Percentiles rank a stretch among this genome's conserved stretches.
Conservation (phyloP, 2,329 filamentous ascomycete species). For the Didymella segeticola region DNA sequence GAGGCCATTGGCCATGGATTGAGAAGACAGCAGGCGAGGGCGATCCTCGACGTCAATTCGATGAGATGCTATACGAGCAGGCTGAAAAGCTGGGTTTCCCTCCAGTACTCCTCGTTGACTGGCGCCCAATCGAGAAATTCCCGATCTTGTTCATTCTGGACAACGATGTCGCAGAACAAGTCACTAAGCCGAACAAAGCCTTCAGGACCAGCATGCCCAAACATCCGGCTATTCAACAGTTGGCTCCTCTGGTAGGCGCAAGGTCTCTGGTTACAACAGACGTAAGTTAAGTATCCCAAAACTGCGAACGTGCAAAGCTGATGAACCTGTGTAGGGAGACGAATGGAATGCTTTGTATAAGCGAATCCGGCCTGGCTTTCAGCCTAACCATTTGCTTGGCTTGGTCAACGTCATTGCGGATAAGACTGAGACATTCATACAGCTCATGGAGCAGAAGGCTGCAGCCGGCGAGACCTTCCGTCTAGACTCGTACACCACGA, state of each 20-base stretch:
- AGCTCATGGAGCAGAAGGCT: slow-evolving; percentile 26
- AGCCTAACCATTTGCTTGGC: slow-evolving; percentile 20
- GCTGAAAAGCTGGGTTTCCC: slow-evolving; percentile 23
- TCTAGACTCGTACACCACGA: slow-evolving; percentile 23
- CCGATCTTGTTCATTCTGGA: slow-evolving; percentile 22
- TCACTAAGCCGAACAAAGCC: slow-evolving; percentile 22
- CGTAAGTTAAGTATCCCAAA: slow-evolving; percentile 7
- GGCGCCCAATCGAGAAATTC: slow-evolving; percentile 25
- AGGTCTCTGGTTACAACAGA: slow-evolving; percentile 27
- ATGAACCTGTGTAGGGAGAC: slow-evolving; percentile 10
- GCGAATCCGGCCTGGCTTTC: slow-evolving; percentile 24
- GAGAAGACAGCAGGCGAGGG: slow-evolving; percentile 22
- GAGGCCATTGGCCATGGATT: slow-evolving; percentile 29
- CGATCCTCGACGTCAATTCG: slow-evolving; percentile 23
- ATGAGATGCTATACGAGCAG: slow-evolving; percentile 28
- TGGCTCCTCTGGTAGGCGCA: slow-evolving; percentile 24
- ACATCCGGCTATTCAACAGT: slow-evolving; percentile 22
- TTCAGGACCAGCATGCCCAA: slow-evolving; percentile 25
- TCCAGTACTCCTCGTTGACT: slow-evolving; percentile 25
- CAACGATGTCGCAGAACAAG: slow-evolving; percentile 26
- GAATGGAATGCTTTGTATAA: slow-evolving; percentile 21
- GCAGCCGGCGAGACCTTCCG: slow-evolving; percentile 13
- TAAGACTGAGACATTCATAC: slow-evolving; percentile 31
- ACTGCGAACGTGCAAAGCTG: neutral
- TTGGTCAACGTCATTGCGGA: slow-evolving; percentile 34